Evolutionary conservation across 768 basidiomycete genomes (phyloP).

Genomic region (Bullera alba): DNA sequence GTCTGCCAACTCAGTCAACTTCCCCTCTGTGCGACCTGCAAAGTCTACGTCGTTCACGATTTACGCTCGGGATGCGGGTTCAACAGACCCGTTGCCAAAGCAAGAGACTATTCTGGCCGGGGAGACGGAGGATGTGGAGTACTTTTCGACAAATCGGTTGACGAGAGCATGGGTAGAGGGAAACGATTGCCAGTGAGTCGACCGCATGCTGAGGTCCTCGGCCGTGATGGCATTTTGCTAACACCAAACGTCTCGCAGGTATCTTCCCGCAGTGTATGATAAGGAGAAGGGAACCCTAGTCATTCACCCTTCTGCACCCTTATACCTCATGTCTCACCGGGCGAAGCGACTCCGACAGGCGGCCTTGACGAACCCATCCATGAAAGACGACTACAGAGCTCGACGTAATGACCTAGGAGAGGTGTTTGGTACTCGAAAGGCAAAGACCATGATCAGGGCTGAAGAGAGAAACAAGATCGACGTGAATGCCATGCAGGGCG

Average conservation of each 20-base stretch:
- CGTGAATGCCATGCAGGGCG: slow-evolving; percentile 75
- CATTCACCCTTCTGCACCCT: slow-evolving; percentile 55
- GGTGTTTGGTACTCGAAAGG: slow-evolving; percentile 92
- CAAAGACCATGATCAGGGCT: slow-evolving; percentile 73
- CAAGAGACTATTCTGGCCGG: slow-evolving; percentile 58
- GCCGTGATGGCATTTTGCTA: background rate
- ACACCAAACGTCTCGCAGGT: slow-evolving; percentile 51
- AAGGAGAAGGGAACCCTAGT: slow-evolving; percentile 64
- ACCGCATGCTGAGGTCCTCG: background rate
- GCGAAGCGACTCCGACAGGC: slow-evolving; percentile 62
- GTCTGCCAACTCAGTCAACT: slow-evolving; percentile 31
- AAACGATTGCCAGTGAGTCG: slow-evolving; percentile 61
- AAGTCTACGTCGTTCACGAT: slow-evolving; percentile 39
- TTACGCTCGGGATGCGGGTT: slow-evolving; percentile 24
- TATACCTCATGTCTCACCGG: slow-evolving; percentile 61
- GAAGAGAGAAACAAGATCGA: slow-evolving; percentile 86
- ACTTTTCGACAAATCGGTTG: slow-evolving; percentile 57
- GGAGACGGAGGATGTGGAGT: slow-evolving; percentile 78
- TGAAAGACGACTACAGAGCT: slow-evolving; percentile 51
- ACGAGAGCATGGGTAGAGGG: slow-evolving; percentile 48
- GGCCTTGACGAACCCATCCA: background rate
- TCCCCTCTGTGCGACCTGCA: slow-evolving; percentile 39
- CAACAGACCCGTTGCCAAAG: slow-evolving; percentile 19
- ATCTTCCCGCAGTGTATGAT: slow-evolving; percentile 76
- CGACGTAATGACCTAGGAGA: slow-evolving; percentile 76